A percentile compares a stretch with the other conserved stretches of the same genome.
These are phyloP conservation scores for Leccinum pellstonianum DNA, from an alignment of 768 basidiomycete genomes.

Conservation along the genomic window DNA sequence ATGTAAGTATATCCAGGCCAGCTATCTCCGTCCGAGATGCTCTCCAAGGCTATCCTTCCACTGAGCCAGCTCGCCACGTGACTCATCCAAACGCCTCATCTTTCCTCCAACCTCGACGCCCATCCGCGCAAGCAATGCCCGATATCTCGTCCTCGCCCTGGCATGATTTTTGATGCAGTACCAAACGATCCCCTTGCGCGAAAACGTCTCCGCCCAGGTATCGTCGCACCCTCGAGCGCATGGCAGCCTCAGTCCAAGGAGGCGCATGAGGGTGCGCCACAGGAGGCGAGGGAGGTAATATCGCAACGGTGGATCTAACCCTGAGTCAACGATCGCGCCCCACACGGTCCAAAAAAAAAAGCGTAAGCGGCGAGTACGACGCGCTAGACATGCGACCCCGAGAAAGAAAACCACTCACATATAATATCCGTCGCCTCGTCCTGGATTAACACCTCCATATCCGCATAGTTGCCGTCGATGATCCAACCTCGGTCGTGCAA, in stretches of 20 bases:
- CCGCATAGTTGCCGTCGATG: slow-evolving; percentile 48
- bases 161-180: slow-evolving; percentile 47
- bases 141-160: slow-evolving; percentile 13
- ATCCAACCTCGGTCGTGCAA: slow-evolving; percentile 47
- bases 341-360: neutral
- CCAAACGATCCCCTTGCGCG: slow-evolving; percentile 49
- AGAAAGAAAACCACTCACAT: slow-evolving; percentile 36
- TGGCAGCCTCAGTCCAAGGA: slow-evolving; percentile 33
- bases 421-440: slow-evolving; percentile 50
- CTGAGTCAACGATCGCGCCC: slow-evolving; percentile 32
- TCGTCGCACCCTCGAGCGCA: slow-evolving; percentile 55
- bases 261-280: slow-evolving; percentile 50
- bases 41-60: slow-evolving; percentile 36
- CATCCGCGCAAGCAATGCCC: slow-evolving; percentile 18
- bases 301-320: slow-evolving; percentile 65
- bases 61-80: slow-evolving; percentile 39
- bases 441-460: slow-evolving; percentile 33
- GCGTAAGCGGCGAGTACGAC: neutral
- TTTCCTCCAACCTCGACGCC: slow-evolving; percentile 32
- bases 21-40: slow-evolving; percentile 9
- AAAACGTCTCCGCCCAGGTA: slow-evolving; percentile 39
- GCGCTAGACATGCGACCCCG: neutral
- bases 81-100: slow-evolving; percentile 54
- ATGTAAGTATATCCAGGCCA: neutral
- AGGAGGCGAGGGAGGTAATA: slow-evolving; percentile 61